Conservation (phyloP, 345 rosid species). For the Syzygium grande region DNA sequence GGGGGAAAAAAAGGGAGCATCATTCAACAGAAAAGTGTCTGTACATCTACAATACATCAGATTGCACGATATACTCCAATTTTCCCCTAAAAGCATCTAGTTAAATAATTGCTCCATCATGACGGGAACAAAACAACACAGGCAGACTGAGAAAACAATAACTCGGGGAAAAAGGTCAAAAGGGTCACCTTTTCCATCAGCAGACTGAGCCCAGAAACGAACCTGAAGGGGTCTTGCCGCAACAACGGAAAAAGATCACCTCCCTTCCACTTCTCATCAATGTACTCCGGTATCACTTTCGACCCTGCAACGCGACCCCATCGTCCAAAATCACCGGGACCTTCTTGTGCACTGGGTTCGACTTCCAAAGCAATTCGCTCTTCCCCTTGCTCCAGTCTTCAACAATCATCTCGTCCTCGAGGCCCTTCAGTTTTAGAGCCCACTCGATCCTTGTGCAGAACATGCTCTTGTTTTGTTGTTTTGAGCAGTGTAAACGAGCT, state of each 20-base stretch:
- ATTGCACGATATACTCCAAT: not conserved
- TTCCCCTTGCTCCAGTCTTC: conserved; percentile 11
- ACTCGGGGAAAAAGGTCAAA: not conserved
- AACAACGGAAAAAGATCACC: not conserved
- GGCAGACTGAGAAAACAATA: not conserved
- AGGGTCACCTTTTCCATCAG: conserved; percentile 15
- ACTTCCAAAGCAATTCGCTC: conserved; percentile 11
- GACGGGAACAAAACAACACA: not conserved
- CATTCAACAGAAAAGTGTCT: not conserved
- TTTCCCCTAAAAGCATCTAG: not conserved
- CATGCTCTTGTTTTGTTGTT: not conserved
- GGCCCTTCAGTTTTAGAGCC: conserved; percentile 19
- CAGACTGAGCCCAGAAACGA: conserved; percentile 16
- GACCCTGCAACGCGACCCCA: conserved; percentile 5
- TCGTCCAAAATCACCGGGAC: conserved; percentile 5
- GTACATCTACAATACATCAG: not conserved
- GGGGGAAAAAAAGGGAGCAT: not conserved
- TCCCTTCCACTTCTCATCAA: conserved; percentile 13
- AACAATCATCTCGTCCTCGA: conserved; percentile 2
- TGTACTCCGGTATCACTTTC: conserved; percentile 11
- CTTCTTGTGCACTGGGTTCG: conserved; percentile 17
- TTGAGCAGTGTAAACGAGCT: not conserved
- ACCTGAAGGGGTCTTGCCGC: conserved; percentile 8
- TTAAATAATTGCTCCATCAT: not conserved
- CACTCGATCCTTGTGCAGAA: conserved; percentile 14